Conservation (phyloP, 805 yeast species). For the Brettanomyces bruxellensis region DNA sequence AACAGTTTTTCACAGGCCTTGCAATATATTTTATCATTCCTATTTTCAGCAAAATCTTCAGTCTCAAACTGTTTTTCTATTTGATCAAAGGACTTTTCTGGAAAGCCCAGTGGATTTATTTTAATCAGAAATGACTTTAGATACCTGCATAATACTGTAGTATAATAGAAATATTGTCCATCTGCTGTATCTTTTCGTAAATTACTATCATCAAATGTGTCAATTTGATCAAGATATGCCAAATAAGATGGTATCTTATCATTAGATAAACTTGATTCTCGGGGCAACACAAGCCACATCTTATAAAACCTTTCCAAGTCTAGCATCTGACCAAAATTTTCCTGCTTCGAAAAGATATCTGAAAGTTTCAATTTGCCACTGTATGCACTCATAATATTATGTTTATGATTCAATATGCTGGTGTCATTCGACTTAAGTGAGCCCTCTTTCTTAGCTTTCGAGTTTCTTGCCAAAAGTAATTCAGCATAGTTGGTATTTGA, state of each 20-base stretch:
- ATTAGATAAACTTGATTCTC: constrained; percentile 4
- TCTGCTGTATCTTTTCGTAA: too few relatives aligned
- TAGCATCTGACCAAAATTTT: constrained; percentile 53
- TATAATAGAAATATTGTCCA: background rate
- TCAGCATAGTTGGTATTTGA: constrained; percentile 9
- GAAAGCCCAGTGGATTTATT: constrained; percentile 39
- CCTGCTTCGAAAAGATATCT: constrained; percentile 46
- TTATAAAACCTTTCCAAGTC: constrained; percentile 49
- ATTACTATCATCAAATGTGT: background rate
- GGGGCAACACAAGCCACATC: constrained; percentile 40
- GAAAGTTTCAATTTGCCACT: constrained; percentile 36
- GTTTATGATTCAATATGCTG: constrained; percentile 2
- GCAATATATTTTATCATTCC: constrained; percentile 34
- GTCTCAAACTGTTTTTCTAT: constrained; percentile 15
- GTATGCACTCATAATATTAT: constrained; percentile 3
- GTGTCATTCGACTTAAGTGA: background rate
- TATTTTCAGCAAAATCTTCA: constrained; percentile 11
- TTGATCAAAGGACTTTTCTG: constrained; percentile 22
- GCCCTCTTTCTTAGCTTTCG: background rate
- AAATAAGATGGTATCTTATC: constrained; percentile 13
- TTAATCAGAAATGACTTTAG: constrained; percentile 38
- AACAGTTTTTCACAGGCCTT: constrained; percentile 54
- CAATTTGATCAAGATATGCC: constrained; percentile 35
- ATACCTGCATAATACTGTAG: constrained; percentile 27
- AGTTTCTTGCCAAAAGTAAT: background rate